phyloP scores from a whole-genome alignment of 306 rosid genomes.

The Cyamopsis tetragonoloba region DNA sequence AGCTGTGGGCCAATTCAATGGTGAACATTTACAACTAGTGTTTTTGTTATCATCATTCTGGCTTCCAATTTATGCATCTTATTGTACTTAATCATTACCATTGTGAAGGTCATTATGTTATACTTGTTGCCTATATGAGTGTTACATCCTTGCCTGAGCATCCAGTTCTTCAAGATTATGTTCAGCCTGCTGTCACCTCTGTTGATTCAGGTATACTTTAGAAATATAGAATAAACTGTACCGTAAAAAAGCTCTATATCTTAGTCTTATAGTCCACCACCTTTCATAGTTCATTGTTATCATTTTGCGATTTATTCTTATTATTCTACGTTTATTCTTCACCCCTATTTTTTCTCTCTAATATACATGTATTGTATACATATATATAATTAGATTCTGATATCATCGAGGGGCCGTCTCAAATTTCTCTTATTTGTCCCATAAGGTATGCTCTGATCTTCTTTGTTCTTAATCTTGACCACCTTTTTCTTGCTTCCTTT shows the following conservation, averaged over 20 bases:
- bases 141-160: constrained; percentile 34
- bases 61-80: constrained; percentile 29
- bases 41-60: constrained; percentile 22
- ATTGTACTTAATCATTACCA: constrained; percentile 21
- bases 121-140: constrained; percentile 72
- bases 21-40: constrained; percentile 39
- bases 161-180: constrained; percentile 59
- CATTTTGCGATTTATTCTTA: constrained; percentile 12
- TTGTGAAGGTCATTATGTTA: constrained; percentile 66
- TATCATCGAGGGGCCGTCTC: constrained; percentile 83
- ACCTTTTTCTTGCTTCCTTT: constrained; percentile 2
- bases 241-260: not conserved
- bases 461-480: constrained; percentile 18
- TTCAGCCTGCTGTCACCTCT: constrained; percentile 47
- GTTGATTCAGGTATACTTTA: constrained; percentile 56
- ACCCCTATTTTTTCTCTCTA: no score
- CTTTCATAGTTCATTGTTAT: not conserved
- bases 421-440: constrained; percentile 91
- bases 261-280: not conserved
- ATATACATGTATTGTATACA: no score
- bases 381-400: constrained; percentile 54
- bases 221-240: not conserved
- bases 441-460: constrained; percentile 66
- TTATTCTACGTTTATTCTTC: not conserved
- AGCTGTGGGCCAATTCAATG: constrained; percentile 81